phyloP scores from a whole-genome alignment of 495 filamentous ascomycete species.

The Cudoniella acicularis region DNA sequence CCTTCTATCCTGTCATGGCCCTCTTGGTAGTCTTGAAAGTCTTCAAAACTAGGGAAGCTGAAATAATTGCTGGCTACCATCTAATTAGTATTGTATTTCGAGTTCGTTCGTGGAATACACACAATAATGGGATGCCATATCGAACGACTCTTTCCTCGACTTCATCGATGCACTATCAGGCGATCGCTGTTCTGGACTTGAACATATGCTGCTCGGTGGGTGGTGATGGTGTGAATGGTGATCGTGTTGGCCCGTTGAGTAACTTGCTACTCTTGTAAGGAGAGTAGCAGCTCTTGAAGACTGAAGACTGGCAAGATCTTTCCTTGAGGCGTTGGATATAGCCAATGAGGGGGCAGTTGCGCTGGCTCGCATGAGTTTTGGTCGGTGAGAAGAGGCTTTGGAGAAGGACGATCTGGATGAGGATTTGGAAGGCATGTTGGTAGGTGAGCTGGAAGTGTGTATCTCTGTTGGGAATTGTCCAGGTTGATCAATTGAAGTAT shows the following conservation, averaged over 20 bases:
- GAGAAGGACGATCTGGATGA: constrained; percentile 7
- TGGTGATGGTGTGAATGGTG: neutral
- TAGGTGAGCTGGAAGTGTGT: no score
- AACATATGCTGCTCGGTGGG: constrained; percentile 12
- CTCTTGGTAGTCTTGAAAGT: constrained; percentile 25
- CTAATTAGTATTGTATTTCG: neutral
- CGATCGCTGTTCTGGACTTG: constrained; percentile 16
- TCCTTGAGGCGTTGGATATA: constrained; percentile 48
- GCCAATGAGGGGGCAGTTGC: constrained; percentile 53
- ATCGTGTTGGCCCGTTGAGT: constrained; percentile 28
- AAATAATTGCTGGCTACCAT: constrained; percentile 41
- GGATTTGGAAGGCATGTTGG: constrained; percentile 14
- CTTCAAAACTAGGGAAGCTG: constrained; percentile 56
- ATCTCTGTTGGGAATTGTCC: neutral
- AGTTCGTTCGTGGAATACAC: neutral
- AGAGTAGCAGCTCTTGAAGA: constrained; percentile 47
- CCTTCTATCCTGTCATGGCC: constrained; percentile 23
- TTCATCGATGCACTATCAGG: constrained; percentile 15
- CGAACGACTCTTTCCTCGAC: constrained; percentile 31
- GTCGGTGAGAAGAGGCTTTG: constrained; percentile 27
- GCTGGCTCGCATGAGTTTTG: constrained; percentile 45
- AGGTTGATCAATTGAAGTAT: neutral
- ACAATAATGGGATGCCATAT: constrained; percentile 25
- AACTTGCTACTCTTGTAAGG: constrained; percentile 46
- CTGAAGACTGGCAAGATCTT: constrained; percentile 41